Evolutionary conservation across 345 rosid genomes (phyloP), one percentile per base, ranked within the genome.

Genomic region (Arabidopsis arenosa): DNA sequence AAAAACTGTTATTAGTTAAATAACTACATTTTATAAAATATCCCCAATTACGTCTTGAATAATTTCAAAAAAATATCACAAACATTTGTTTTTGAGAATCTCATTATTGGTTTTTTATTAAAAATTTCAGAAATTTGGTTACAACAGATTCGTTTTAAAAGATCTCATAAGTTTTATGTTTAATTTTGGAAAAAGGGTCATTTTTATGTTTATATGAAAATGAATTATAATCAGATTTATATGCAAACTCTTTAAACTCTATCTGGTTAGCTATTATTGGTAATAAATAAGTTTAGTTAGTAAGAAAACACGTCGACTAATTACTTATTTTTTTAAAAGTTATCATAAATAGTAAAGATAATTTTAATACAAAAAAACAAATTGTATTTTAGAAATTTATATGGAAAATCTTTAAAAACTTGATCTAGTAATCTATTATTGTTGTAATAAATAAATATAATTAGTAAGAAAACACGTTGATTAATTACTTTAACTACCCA

Each of bases 241-340:
- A 35, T 17, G 36, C 6, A 26, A 17, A 26, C 7, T 66, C 18
- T 35, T 0, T 7, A 39, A 36, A 37, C 48, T 35, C 2, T 1
- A 37, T 48, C 3, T 52, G 14, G 7, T 14, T 41, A 28, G 26
- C 17, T 41, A 69, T 72, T 14, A 49, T 23, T 48, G 28, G 4
- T 15, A 57, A 37, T 66, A 57, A 66, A 75, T 66, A 57, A 75
- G n/a, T 54, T 6, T 35, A 56, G 65, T 44, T 65, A 65, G 40
- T 45, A 39, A 49, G 21, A 49, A 2, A 41, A 32, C 32, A 45
- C 28, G 28, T 73, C 53, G 43, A 8, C 41, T 53, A 12, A 73
- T 40, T 52, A 32, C 11, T 53, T 55, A 28, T 2, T 28, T 28
- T 28, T 28, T 0, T 3, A 3, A 28, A 28, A 28, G 32, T 28